These are phyloP conservation scores for Trifolium repens DNA, from an alignment of 306 rosid species.

Conservation along the genomic window DNA sequence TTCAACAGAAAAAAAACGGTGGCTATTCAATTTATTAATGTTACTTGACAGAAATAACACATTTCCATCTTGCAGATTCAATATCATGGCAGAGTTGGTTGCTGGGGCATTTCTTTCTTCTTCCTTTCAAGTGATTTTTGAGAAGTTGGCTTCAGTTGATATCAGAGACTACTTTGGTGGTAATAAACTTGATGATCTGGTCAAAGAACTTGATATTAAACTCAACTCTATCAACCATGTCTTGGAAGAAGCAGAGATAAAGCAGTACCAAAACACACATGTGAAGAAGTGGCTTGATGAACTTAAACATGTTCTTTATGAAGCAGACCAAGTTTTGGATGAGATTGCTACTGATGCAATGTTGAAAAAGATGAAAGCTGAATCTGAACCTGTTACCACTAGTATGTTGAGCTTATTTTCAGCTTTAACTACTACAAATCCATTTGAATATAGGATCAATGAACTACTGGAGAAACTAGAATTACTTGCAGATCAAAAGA, in stretches of 20 bases:
- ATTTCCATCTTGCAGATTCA: not conserved
- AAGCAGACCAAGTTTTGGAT: slow-evolving; percentile 41
- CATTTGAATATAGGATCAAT: not conserved
- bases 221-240: slow-evolving; percentile 26
- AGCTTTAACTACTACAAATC: not conserved
- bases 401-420: not conserved
- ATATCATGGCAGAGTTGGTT: slow-evolving; percentile 3
- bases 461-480: not conserved
- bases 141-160: slow-evolving; percentile 2
- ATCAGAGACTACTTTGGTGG: slow-evolving; percentile 14
- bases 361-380: not conserved
- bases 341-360: slow-evolving; percentile 36
- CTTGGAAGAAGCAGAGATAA: slow-evolving; percentile 51
- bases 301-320: slow-evolving; percentile 37
- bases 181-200: not conserved
- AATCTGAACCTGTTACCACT: not conserved
- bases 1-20: too few species aligned
- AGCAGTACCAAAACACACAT: slow-evolving; percentile 8
- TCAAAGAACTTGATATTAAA: slow-evolving; percentile 2
- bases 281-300: slow-evolving; percentile 48
- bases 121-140: not conserved
- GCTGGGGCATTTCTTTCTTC: not conserved
- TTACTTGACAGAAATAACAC: not conserved
- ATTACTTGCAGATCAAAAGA: not conserved
- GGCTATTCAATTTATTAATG: too few species aligned